phyloP scores from a whole-genome alignment of 192 early-diverging fungal species.

The Phlyctochytrium planicorne region DNA sequence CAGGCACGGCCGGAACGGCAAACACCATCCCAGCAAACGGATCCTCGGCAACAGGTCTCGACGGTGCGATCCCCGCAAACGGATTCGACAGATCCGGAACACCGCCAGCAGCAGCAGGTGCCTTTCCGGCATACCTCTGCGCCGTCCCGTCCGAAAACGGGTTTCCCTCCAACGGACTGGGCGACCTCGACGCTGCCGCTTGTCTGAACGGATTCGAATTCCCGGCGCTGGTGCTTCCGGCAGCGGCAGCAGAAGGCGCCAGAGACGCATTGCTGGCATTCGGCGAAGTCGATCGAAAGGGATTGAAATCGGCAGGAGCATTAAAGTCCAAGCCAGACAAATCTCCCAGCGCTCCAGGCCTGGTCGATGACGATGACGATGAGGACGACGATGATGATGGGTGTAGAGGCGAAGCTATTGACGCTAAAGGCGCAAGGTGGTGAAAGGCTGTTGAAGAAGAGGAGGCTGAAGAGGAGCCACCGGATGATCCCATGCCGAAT shows the following conservation, averaged over 20 bases:
- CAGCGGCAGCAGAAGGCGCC: background rate
- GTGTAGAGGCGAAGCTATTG: background rate
- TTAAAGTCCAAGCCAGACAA: background rate
- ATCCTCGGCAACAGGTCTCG: background rate
- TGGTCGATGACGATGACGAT: background rate
- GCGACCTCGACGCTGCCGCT: background rate
- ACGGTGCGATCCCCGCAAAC: background rate
- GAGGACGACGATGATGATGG: background rate
- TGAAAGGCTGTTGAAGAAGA: background rate
- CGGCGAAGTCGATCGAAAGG: background rate
- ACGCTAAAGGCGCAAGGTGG: background rate
- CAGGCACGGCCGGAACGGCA: background rate
- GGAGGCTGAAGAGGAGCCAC: background rate
- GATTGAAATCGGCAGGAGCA: no score
- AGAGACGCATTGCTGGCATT: no score
- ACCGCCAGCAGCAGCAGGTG: background rate
- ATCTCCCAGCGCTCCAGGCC: background rate
- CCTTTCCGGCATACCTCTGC: background rate
- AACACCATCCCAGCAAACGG: background rate
- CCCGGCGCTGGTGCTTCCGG: no score
- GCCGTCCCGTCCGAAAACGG: background rate
- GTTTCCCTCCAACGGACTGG: background rate
- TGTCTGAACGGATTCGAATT: background rate
- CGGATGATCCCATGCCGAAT: background rate
- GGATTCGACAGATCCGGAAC: no score